Percentiles rank a stretch among this genome's conserved stretches.
These are phyloP conservation scores for Gryganskiella cystojenkinii DNA, from an alignment of 192 early-diverging fungal species.

Conservation along the genomic window DNA sequence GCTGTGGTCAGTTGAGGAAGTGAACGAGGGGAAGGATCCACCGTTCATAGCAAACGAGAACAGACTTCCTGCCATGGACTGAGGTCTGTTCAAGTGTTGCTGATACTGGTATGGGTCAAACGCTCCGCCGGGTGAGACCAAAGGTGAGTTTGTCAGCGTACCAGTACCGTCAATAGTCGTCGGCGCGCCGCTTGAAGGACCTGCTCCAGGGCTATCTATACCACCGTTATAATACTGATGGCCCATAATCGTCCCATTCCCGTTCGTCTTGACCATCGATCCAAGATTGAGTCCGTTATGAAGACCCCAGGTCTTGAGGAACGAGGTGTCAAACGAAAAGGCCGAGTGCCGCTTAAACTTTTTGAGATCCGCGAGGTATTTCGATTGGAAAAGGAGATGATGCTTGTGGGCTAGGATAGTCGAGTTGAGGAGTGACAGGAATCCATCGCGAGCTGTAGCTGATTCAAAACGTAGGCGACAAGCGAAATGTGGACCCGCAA, in stretches of 20 bases:
- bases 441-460: constrained; percentile 11
- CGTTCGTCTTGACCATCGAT: constrained; percentile 12
- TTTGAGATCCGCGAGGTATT: constrained; percentile 47
- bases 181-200: neutral
- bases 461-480: constrained; percentile 26
- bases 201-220: constrained; percentile 10
- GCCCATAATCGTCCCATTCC: neutral
- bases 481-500: constrained; percentile 24
- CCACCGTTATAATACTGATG: neutral
- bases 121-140: constrained; percentile 31
- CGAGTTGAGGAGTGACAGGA: constrained; percentile 15
- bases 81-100: constrained; percentile 39
- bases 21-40: constrained; percentile 31
- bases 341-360: constrained; percentile 50
- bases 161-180: neutral
- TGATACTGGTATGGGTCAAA: constrained; percentile 41
- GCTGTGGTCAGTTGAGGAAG: constrained; percentile 21
- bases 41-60: constrained; percentile 37
- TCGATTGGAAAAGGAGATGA: constrained; percentile 46
- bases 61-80: constrained; percentile 46
- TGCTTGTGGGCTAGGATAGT: constrained; percentile 40
- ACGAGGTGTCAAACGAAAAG: constrained; percentile 47
- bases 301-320: constrained; percentile 51
- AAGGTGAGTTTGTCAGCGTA: constrained; percentile 15
- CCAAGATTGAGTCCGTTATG: constrained; percentile 38